Percentiles rank a stretch among this genome's conserved stretches.
These are phyloP conservation scores for Rhododendron henanense DNA, from an alignment of 148 eudicot genomes.

Conservation along the genomic window DNA sequence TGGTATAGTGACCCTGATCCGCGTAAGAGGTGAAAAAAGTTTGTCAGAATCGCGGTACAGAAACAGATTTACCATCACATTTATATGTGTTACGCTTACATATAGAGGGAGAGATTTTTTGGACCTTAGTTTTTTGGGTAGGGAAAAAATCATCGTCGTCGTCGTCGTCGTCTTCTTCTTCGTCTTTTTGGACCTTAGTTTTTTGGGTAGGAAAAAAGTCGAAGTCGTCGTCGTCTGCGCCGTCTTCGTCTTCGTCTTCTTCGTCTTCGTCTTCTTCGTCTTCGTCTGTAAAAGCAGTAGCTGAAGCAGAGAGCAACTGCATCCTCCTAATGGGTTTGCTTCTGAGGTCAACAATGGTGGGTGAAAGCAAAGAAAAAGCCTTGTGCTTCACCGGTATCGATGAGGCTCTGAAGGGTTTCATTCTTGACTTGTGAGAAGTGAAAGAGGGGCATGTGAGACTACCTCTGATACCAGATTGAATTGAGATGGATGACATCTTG, in stretches of 20 bases:
- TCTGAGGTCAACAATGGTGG: slow-evolving; percentile 8
- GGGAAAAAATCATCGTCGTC: slow-evolving; percentile 1
- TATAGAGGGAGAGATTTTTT: not conserved
- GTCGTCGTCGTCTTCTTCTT: not conserved
- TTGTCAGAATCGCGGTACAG: not conserved
- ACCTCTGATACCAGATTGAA: slow-evolving; percentile 46
- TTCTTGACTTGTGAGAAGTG: not conserved
- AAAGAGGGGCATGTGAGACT: slow-evolving; percentile 23
- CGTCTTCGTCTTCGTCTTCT: not conserved
- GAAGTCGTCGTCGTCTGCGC: too few species aligned
- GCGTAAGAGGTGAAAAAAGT: not conserved
- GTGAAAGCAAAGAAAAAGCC: slow-evolving; percentile 17
- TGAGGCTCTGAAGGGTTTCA: not conserved
- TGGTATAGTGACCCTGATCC: not conserved
- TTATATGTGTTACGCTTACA: not conserved
- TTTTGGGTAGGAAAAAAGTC: slow-evolving; percentile 13
- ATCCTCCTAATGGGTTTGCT: slow-evolving; percentile 20
- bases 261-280: not conserved
- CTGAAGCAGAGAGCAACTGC: slow-evolving; percentile 26
- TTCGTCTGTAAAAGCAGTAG: slow-evolving; percentile 28
- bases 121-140: slow-evolving; percentile 33
- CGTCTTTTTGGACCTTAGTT: slow-evolving; percentile 30
- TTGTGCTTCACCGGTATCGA: slow-evolving; percentile 14
- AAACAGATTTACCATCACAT: not conserved
- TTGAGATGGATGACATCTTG: slow-evolving; percentile 62